These are phyloP conservation scores for Dendrobium chrysotoxum DNA, from an alignment of 106 monocot genomes.

Conservation along the genomic window DNA sequence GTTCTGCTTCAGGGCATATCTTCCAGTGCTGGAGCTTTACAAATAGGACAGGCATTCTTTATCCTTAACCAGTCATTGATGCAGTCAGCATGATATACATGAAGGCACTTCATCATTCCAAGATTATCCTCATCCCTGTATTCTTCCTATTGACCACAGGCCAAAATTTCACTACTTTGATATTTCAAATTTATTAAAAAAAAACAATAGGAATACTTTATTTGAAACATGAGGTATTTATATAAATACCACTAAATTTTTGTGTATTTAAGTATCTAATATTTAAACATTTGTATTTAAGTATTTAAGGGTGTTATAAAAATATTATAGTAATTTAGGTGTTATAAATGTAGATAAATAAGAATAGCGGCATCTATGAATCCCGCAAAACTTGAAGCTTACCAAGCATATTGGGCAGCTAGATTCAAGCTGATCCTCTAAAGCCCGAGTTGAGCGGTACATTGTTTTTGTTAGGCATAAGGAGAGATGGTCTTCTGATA, in stretches of 20 bases:
- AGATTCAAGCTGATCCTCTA: conserved; percentile 7
- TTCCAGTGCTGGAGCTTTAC: conserved; percentile 48
- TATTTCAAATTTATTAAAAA: no score
- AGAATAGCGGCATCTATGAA: not conserved
- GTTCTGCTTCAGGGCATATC: conserved; percentile 11
- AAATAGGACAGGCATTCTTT: conserved; percentile 77
- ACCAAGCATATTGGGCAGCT: conserved; percentile 67
- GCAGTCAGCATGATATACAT: conserved; percentile 56
- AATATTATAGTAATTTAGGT: no score
- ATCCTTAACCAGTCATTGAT: conserved; percentile 62
- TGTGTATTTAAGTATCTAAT: no score
- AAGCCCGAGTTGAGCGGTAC: conserved; percentile 6
- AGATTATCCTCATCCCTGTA: conserved; percentile 40
- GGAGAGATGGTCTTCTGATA: conserved; percentile 37
- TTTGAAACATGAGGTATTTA: no score
- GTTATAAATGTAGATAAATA: no score
- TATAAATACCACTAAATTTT: no score
- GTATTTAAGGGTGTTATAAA: no score
- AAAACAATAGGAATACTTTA: no score
- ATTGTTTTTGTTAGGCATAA: conserved; percentile 28
- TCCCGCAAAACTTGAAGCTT: not conserved
- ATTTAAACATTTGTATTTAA: no score
- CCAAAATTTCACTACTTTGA: not conserved
- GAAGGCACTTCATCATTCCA: conserved; percentile 55
- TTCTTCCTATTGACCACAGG: conserved; percentile 35